A percentile compares a stretch with the other conserved stretches of the same genome.
Evolutionary conservation across 495 filamentous ascomycete genomes (phyloP).

Genomic region (Penicillium verhagenii): DNA sequence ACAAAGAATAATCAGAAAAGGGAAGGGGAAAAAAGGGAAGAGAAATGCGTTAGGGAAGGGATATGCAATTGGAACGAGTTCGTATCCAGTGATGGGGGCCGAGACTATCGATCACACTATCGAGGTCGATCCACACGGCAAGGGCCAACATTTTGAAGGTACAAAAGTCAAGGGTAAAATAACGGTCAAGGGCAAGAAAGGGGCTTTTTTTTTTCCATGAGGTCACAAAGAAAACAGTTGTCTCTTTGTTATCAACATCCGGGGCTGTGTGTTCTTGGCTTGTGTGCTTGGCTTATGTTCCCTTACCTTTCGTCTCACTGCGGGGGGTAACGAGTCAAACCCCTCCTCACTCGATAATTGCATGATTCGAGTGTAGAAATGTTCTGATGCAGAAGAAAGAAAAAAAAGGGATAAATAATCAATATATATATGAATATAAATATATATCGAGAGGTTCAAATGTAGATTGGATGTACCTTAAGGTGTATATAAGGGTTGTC

Average conservation of each 20-base stretch:
- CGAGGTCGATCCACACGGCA: not conserved
- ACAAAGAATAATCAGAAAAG: not conserved
- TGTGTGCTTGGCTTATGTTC: no score
- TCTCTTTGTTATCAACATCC: no score
- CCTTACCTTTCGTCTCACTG: slow-evolving; percentile 38
- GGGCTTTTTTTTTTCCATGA: no score
- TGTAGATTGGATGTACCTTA: no score
- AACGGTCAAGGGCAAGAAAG: not conserved
- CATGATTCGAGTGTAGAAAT: no score
- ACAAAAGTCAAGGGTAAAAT: not conserved
- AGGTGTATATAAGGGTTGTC: no score
- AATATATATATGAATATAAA: not conserved
- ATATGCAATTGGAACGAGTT: not conserved
- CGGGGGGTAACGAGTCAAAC: slow-evolving; percentile 36
- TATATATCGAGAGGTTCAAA: no score
- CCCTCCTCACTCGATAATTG: slow-evolving; percentile 23
- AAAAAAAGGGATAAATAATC: not conserved
- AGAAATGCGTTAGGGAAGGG: not conserved
- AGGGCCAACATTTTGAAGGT: not conserved
- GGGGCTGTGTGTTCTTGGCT: no score
- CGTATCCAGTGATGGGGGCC: not conserved
- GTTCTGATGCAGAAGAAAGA: not conserved
- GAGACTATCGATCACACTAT: slow-evolving; percentile 3
- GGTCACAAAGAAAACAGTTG: not conserved
- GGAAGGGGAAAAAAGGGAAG: not conserved